A percentile compares a stretch with the other conserved stretches of the same genome.
Evolutionary conservation across 225 moss, liverwort and hornwort species (phyloP).

Genomic region (Pleurozium schreberi): DNA sequence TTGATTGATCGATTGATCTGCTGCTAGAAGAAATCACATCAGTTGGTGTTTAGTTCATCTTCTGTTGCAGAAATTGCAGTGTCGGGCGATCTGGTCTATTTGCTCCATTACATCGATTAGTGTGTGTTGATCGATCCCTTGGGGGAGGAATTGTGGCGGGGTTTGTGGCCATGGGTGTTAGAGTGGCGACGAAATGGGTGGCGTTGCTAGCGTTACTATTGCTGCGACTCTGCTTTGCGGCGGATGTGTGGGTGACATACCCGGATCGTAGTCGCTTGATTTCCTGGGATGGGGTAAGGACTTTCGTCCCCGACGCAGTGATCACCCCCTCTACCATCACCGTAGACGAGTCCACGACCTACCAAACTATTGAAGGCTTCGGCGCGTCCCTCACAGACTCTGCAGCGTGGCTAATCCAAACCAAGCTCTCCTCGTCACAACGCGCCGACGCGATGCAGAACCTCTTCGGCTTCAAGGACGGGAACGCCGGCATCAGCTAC

Average conservation of each 20-base stretch:
- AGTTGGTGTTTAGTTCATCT: neutral
- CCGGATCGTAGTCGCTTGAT: constrained; percentile 28
- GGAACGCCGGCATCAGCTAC: constrained; percentile 35
- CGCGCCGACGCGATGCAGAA: constrained; percentile 4
- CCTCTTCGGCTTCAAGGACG: constrained; percentile 29
- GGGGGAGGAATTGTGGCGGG: neutral
- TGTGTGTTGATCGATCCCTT: no score
- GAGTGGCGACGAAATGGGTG: neutral
- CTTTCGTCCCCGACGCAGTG: neutral
- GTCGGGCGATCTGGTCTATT: neutral
- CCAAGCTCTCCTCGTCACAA: constrained; percentile 5
- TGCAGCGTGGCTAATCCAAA: constrained; percentile 25
- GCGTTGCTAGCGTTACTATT: neutral
- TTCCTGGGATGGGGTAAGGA: constrained; percentile 13
- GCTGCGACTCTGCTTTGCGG: neutral
- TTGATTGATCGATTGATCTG: neutral
- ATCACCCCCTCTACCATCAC: constrained; percentile 15
- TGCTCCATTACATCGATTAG: neutral
- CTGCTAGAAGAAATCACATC: neutral
- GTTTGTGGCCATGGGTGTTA: neutral
- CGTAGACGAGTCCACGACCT: constrained; percentile 18
- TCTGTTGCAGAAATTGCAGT: neutral
- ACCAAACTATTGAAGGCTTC: constrained; percentile 34
- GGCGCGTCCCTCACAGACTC: constrained; percentile 42
- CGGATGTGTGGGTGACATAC: constrained; percentile 28